Evolutionary conservation across 768 basidiomycete species (phyloP).

Genomic region (Tricholoma furcatifolium): DNA sequence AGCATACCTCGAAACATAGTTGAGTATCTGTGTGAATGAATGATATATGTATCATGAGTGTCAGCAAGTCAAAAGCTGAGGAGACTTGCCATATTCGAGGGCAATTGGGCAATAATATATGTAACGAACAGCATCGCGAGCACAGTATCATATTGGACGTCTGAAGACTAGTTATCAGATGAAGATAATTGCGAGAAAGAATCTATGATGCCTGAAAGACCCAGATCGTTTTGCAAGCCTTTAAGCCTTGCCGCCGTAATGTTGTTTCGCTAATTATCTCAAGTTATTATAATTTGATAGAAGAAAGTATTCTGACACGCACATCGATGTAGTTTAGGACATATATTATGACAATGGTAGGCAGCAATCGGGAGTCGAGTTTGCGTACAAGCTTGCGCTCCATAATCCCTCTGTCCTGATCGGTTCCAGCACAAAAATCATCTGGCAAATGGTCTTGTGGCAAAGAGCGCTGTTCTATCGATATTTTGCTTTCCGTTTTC

Average conservation of each 20-base stretch:
- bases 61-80: not conserved
- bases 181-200: too few species aligned
- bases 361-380: conserved; percentile 43
- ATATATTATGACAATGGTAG: conserved; percentile 43
- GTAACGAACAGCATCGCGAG: conserved; percentile 54
- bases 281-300: conserved; percentile 1
- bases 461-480: too few species aligned
- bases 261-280: conserved; percentile 17
- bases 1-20: conserved; percentile 47
- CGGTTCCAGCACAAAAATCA: too few species aligned
- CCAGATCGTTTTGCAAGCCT: conserved; percentile 28
- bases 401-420: too few species aligned
- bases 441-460: too few species aligned
- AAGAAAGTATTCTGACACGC: conserved; percentile 4
- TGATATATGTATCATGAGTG: not conserved
- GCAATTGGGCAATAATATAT: conserved; percentile 62
- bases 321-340: conserved; percentile 53
- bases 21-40: conserved; percentile 42
- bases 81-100: conserved; percentile 56
- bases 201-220: not conserved
- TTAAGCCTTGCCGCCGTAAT: conserved; percentile 28
- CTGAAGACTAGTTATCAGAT: conserved; percentile 22
- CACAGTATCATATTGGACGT: conserved; percentile 53
- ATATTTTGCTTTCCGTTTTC: too few species aligned
- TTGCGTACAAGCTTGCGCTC: conserved; percentile 34